A percentile compares a stretch with the other conserved stretches of the same genome.
phyloP scores from a whole-genome alignment of 805 yeast species.

The Lipomyces spencermartinsiae region DNA sequence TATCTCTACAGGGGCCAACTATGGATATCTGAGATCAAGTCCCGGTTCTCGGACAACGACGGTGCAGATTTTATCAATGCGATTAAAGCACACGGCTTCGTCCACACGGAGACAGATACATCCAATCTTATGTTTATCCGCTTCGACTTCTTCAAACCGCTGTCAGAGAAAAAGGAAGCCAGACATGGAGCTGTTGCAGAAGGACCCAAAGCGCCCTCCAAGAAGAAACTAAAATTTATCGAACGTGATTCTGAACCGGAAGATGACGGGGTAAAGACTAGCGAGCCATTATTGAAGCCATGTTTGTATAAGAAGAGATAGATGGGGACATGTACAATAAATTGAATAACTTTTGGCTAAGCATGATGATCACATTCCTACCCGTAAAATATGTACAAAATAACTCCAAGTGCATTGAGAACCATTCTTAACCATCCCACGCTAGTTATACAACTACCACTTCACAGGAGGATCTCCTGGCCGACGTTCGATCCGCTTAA shows the following conservation, averaged over 20 bases:
- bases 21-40: constrained; percentile 97
- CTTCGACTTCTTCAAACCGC: constrained; percentile 91
- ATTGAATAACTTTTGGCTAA: neutral
- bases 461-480: constrained; percentile 28
- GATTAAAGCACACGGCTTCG: constrained; percentile 79
- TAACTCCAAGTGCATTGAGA: neutral
- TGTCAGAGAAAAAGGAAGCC: constrained; percentile 44
- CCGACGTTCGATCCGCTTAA: constrained; percentile 31
- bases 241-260: constrained; percentile 73
- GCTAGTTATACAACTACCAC: constrained; percentile 17
- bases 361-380: neutral
- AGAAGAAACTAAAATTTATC: constrained; percentile 54
- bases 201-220: constrained; percentile 55
- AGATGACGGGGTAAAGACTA: constrained; percentile 63
- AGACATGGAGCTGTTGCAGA: constrained; percentile 65
- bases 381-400: neutral
- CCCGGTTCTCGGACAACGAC: constrained; percentile 74
- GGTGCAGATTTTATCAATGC: constrained; percentile 72
- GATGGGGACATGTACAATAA: constrained; percentile 12
- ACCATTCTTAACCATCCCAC: neutral
- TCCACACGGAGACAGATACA: constrained; percentile 86
- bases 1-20: constrained; percentile 71
- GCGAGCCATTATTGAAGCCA: constrained; percentile 90
- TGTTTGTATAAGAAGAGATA: constrained; percentile 92
- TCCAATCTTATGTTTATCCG: constrained; percentile 91